Evolutionary conservation across 306 rosid species (phyloP).

Genomic region (Cyclanthera cordifolia): DNA sequence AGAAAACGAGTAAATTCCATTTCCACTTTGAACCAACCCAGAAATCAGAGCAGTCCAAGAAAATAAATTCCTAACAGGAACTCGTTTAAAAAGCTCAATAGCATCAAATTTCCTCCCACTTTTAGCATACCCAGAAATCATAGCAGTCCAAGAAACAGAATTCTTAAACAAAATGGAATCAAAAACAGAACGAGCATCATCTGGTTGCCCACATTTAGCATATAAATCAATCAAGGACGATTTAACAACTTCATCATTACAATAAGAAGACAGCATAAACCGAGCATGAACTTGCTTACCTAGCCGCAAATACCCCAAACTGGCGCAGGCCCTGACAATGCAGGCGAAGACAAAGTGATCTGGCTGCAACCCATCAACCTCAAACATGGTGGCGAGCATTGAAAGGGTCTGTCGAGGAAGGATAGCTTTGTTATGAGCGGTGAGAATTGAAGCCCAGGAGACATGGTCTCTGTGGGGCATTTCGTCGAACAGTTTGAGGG

Average conservation of each 20-base stretch:
- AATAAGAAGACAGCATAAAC: slow-evolving; percentile 40
- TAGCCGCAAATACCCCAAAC: slow-evolving; percentile 28
- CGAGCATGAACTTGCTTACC: slow-evolving; percentile 65
- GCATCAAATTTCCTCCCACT: slow-evolving; percentile 57
- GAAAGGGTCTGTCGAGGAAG: slow-evolving; percentile 36
- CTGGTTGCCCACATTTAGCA: slow-evolving; percentile 45
- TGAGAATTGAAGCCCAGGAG: slow-evolving; percentile 67
- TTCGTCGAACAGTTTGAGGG: slow-evolving; percentile 53
- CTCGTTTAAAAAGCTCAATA: slow-evolving; percentile 28
- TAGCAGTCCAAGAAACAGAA: slow-evolving; percentile 57
- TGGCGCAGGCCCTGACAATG: slow-evolving; percentile 54
- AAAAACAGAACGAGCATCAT: slow-evolving; percentile 47
- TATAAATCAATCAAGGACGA: slow-evolving; percentile 78
- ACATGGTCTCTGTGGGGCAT: slow-evolving; percentile 47
- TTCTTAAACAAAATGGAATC: slow-evolving; percentile 36
- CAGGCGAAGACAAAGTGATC: slow-evolving; percentile 74
- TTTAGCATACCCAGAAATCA: slow-evolving; percentile 69
- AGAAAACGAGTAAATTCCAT: slow-evolving; percentile 37
- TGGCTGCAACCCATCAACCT: slow-evolving; percentile 29
- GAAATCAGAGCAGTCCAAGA: slow-evolving; percentile 88
- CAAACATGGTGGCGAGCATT: slow-evolving; percentile 31
- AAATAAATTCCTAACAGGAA: slow-evolving; percentile 41
- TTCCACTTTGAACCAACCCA: slow-evolving; percentile 76
- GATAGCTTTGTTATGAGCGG: slow-evolving; percentile 59
- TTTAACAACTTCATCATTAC: slow-evolving; percentile 57